Base-by-base conservation (phyloP, 441 rosid genomes). In the Euphorbia neoarborescens region DNA sequence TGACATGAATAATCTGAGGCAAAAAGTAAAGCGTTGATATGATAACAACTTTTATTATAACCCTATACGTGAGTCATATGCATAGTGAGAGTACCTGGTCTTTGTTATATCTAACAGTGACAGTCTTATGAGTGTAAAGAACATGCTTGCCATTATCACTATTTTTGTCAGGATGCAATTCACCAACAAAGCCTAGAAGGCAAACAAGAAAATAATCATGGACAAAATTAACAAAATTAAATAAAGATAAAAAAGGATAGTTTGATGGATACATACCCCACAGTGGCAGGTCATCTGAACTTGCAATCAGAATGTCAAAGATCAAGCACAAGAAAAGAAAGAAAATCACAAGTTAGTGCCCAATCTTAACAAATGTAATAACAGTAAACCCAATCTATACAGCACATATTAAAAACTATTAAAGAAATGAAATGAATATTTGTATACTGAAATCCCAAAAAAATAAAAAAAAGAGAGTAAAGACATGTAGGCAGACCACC, bases 201-300 rank as follows among this genome's bases (percentile, higher is more conserved):
- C 74, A 51, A 79, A 66, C 54, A 46, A 75, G 32, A 72, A 35
- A 0, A 68, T 48, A 51, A 64, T 59, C 68, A 54, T 74, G 46
- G n/a, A 62, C 68, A 8, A 46, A 75, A 72, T 17, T 66, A 62
- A 67, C 67, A 71, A 46, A 48, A 32, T 28, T n/a, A 74, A 64
- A 67, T 22, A 14, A 22, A 57, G 53, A 48, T 19, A 25, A 34
- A 35, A 46, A 48, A 38, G 58, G 60, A 42, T 10, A 68, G 71
- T 12, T 34, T 64, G 27, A 50, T 20, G 46, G 77, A 59, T 54
- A 68, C 89, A 71, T 91, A 93, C 97, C 96, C 96, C 93, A 89
- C 73, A 93, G 77, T 72, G 98, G 98, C 81, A 93, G 91, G 81
- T 93, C 98, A 84, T 93, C 98, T 93, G 93, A 80, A 66, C 71